Base-by-base conservation (phyloP, 2,329 filamentous ascomycete genomes). In the Boeremia lycopersici region DNA sequence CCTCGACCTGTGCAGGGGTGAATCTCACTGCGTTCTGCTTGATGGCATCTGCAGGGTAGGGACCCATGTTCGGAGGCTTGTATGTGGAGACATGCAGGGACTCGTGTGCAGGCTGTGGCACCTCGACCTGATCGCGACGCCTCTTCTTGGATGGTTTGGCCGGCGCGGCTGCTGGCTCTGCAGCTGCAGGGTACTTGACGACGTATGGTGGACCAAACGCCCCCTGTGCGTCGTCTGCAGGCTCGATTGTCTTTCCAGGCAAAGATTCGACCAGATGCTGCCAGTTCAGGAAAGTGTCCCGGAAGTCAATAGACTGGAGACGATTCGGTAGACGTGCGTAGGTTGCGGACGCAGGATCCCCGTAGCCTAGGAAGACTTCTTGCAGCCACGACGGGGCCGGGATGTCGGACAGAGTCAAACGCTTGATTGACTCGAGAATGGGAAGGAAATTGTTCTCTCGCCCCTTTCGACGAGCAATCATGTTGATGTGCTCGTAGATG, bases 361-460 rank as follows among this genome's bases (percentile, higher is more conserved):
- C 95, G 73, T 96, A 98, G 3, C 95, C 95, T n/a, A 99, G 80
- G 74, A 98, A 99, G 9, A 98, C 93, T 63, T 98, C 95, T 68
- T 96, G 91, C 38, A 99, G 81, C 95, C 95, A 99, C 2, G 88
- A 85, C 12, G 95, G 92, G 48, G 98, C 82, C 6, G 90, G 89
- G 17, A 93, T 87, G 64, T 96, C 90, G 0, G 92, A 92, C 30
- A 96, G 81, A 2, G 91, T 89, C 28, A 99, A 83, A 60, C 86
- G 90, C 69, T 89, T 90, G 70, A 99, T 96, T 1, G 93, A 96
- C 67, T 97, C 90, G 31, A 99, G 81, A 9, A 99, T 88, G 9
- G 93, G 87, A 70, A 91, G 96, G 81, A 99, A 99, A 75, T 99
- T 99, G 77, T 99, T 99, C 75, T 99, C 95, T 56, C 93, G 84